Conservation (phyloP, 2,329 filamentous ascomycete species). For the Trichophyton schoenleinii region DNA sequence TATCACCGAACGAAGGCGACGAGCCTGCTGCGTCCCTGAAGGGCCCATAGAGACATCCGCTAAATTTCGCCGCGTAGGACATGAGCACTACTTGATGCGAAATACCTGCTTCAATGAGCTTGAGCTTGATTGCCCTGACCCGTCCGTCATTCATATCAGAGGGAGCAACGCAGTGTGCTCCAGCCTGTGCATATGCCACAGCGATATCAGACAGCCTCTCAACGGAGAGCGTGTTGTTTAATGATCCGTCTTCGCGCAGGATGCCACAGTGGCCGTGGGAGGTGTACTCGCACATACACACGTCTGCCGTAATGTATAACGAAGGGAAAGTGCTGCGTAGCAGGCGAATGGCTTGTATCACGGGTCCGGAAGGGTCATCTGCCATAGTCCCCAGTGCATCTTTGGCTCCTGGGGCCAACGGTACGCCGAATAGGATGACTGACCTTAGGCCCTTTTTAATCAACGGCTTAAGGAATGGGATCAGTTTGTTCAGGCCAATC, state of each 20-base stretch:
- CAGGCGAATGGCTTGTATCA: constrained; percentile 74
- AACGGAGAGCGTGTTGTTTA: constrained; percentile 88
- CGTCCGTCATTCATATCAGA: constrained; percentile 99
- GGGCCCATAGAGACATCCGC: constrained; percentile 87
- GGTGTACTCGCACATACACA: constrained; percentile 97
- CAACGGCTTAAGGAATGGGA: constrained; percentile 74
- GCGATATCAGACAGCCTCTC: constrained; percentile 95
- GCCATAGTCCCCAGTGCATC: constrained; percentile 84
- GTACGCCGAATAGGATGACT: constrained; percentile 93
- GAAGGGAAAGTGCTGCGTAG: constrained; percentile 76
- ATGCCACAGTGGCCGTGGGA: constrained; percentile 97
- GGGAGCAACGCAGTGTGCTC: constrained; percentile 90
- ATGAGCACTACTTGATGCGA: constrained; percentile 85
- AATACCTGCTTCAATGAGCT: constrained; percentile 88
- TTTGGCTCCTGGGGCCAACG: constrained; percentile 66
- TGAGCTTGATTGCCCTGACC: constrained; percentile 94
- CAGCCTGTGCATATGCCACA: constrained; percentile 89
- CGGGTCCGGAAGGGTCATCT: constrained; percentile 84
- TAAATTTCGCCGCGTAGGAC: constrained; percentile 98
- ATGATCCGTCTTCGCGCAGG: constrained; percentile 74
- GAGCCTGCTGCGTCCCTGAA: constrained; percentile 95
- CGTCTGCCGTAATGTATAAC: constrained; percentile 82
- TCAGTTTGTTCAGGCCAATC: constrained; percentile 71
- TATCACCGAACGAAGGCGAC: constrained; percentile 79
- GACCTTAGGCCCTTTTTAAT: constrained; percentile 81